Percentiles rank a stretch among this genome's conserved stretches.
These are phyloP conservation scores for Casaregolazyma suthepensis DNA, from an alignment of 1,139 yeast genomes.

Conservation along the genomic window DNA sequence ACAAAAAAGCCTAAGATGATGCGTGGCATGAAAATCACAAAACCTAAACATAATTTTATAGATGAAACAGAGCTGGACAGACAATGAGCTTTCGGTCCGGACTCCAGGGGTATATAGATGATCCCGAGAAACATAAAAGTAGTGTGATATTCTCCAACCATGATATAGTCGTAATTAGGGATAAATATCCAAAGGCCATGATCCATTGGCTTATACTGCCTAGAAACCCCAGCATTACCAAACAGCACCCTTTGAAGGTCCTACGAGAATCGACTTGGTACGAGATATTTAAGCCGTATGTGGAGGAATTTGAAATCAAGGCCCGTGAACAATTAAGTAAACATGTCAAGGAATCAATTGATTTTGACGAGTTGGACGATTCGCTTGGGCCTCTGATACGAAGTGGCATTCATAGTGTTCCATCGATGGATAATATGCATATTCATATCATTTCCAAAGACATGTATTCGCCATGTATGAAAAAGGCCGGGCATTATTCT, in stretches of 20 bases:
- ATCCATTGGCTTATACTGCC: conserved; percentile 63
- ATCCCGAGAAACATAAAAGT: conserved; percentile 31
- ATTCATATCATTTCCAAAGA: conserved; percentile 68
- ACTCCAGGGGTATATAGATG: conserved; percentile 32
- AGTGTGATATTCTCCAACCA: conserved; percentile 43
- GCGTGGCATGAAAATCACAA: neutral
- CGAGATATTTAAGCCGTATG: conserved; percentile 34
- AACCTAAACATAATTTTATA: neutral
- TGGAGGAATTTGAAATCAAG: conserved; percentile 40
- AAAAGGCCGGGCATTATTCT: conserved; percentile 62
- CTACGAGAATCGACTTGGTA: conserved; percentile 38
- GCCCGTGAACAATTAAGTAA: conserved; percentile 36
- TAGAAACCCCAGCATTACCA: conserved; percentile 37
- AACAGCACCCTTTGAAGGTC: conserved; percentile 49
- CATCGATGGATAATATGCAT: conserved; percentile 65
- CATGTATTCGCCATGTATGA: conserved; percentile 48
- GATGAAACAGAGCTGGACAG: neutral
- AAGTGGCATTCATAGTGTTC: conserved; percentile 65
- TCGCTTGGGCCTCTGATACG: conserved; percentile 33
- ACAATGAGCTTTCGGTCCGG: conserved; percentile 14
- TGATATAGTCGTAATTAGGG: conserved; percentile 51
- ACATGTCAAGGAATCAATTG: conserved; percentile 1
- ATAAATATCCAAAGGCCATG: conserved; percentile 57
- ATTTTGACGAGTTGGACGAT: conserved; percentile 1
- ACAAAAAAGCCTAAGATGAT: neutral